Conservation (phyloP, 257 asterid species). For the Oldenlandia corymbosa region DNA sequence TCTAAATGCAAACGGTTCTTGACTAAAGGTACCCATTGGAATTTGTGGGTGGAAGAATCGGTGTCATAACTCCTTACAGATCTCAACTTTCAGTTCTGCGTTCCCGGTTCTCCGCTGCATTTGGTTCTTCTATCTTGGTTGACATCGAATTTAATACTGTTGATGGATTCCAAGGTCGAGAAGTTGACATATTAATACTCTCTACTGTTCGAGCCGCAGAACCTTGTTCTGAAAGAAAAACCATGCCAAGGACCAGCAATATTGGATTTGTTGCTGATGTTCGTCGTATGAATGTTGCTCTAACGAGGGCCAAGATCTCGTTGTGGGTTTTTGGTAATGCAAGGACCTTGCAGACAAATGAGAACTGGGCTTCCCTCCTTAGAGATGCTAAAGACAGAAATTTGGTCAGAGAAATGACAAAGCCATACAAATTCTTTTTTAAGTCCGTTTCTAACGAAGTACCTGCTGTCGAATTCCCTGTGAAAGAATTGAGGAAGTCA, state of each 20-base stretch:
- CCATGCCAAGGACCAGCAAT: slow-evolving; percentile 37
- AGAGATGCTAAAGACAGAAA: slow-evolving; percentile 69
- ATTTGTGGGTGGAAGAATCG: slow-evolving; percentile 75
- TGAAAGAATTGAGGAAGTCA: slow-evolving; percentile 27
- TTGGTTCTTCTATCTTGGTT: slow-evolving; percentile 73
- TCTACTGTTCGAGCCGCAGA: slow-evolving; percentile 95
- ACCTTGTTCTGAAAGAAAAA: slow-evolving; percentile 29
- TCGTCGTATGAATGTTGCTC: slow-evolving; percentile 97
- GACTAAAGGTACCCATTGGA: slow-evolving; percentile 70
- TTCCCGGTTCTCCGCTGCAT: slow-evolving; percentile 71
- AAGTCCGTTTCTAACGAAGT: slow-evolving; percentile 25
- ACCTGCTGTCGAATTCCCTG: slow-evolving; percentile 30
- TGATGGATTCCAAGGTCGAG: slow-evolving; percentile 99
- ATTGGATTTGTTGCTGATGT: slow-evolving; percentile 97
- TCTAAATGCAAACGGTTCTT: slow-evolving; percentile 19
- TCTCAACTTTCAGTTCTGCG: slow-evolving; percentile 76
- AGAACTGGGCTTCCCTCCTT: slow-evolving; percentile 81
- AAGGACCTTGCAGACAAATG: slow-evolving; percentile 64
- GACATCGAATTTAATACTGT: slow-evolving; percentile 94
- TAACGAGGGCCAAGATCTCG: slow-evolving; percentile 87
- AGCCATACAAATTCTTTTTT: slow-evolving; percentile 59
- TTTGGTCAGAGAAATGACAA: slow-evolving; percentile 51
- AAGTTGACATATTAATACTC: slow-evolving; percentile 81
- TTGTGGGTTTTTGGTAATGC: slow-evolving; percentile 88
- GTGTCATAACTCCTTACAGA: slow-evolving; percentile 85